Evolutionary conservation across 1,284 basidiomycete species (phyloP).

Genomic region (Papiliotrema flavescens): DNA sequence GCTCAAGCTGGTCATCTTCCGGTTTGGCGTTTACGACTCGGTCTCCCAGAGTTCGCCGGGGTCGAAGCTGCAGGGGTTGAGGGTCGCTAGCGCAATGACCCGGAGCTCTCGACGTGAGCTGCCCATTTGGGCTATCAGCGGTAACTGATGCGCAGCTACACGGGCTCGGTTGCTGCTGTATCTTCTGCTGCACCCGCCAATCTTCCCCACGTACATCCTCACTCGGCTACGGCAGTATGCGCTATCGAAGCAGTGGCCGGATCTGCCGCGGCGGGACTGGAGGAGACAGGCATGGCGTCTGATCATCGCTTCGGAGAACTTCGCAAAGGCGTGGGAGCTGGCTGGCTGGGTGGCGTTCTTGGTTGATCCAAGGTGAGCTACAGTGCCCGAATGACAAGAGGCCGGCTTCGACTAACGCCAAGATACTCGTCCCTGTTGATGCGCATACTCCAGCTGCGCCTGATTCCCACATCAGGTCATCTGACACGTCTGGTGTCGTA

Average conservation of each 20-base stretch:
- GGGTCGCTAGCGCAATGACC: constrained; percentile 27
- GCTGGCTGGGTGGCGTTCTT: constrained; percentile 79
- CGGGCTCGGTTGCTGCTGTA: constrained; percentile 63
- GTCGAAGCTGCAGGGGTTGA: constrained; percentile 81
- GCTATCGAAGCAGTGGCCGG: constrained; percentile 81
- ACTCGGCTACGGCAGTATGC: constrained; percentile 69
- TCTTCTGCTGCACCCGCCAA: constrained; percentile 60
- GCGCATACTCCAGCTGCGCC: constrained; percentile 70
- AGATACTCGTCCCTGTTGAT: constrained; percentile 86
- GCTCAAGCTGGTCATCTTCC: constrained; percentile 75
- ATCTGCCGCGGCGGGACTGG: constrained; percentile 71
- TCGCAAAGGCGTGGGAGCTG: constrained; percentile 59
- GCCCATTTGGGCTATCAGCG: neutral
- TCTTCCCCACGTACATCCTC: constrained; percentile 75
- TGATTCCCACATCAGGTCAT: constrained; percentile 69
- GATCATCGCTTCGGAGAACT: constrained; percentile 65
- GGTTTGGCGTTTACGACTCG: constrained; percentile 74
- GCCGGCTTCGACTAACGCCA: neutral
- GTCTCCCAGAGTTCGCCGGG: constrained; percentile 74
- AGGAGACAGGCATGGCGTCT: constrained; percentile 72
- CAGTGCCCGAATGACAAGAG: neutral
- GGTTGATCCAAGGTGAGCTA: constrained; percentile 72
- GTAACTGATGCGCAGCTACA: constrained; percentile 14
- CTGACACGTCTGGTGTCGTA: constrained; percentile 86
- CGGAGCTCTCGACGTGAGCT: neutral